A percentile compares a stretch with the other conserved stretches of the same genome.
These are phyloP conservation scores for Phytopythium helicoides DNA, from an alignment of 352 stramenopile genomes.

Conservation along the genomic window DNA sequence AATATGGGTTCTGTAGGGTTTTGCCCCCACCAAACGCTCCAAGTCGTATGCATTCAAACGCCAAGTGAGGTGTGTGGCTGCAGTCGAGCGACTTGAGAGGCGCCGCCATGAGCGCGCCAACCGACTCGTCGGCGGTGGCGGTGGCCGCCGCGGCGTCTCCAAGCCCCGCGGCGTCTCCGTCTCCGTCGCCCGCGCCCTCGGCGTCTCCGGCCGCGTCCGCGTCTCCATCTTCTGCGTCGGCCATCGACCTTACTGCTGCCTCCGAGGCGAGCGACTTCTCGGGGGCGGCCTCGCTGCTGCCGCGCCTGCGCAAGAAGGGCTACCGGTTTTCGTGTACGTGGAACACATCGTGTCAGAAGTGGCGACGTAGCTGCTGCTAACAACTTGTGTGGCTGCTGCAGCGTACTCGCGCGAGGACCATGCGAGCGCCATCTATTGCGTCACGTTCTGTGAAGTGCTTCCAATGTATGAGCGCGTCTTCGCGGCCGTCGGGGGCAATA, in stretches of 20 bases:
- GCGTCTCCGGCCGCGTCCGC: too few relatives aligned
- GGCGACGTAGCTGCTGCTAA: not conserved
- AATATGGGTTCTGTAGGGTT: too few relatives aligned
- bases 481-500: constrained; percentile 64
- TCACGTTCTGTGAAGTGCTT: constrained; percentile 69
- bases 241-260: not conserved
- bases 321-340: constrained; percentile 67
- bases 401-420: constrained; percentile 74
- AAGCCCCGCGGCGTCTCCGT: too few relatives aligned
- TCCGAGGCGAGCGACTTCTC: constrained; percentile 4
- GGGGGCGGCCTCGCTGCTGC: constrained; percentile 28
- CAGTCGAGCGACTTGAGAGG: too few relatives aligned
- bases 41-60: too few relatives aligned
- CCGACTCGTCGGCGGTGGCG: too few relatives aligned
- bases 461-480: constrained; percentile 72
- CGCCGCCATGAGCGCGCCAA: too few relatives aligned
- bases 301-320: constrained; percentile 54
- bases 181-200: too few relatives aligned
- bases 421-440: constrained; percentile 72
- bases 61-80: too few relatives aligned
- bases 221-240: not conserved
- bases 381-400: constrained; percentile 11
- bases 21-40: too few relatives aligned
- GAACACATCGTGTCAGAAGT: too few relatives aligned
- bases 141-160: too few relatives aligned